Conservation (phyloP, 208 protist species). For the Phytomonas sp. region DNA sequence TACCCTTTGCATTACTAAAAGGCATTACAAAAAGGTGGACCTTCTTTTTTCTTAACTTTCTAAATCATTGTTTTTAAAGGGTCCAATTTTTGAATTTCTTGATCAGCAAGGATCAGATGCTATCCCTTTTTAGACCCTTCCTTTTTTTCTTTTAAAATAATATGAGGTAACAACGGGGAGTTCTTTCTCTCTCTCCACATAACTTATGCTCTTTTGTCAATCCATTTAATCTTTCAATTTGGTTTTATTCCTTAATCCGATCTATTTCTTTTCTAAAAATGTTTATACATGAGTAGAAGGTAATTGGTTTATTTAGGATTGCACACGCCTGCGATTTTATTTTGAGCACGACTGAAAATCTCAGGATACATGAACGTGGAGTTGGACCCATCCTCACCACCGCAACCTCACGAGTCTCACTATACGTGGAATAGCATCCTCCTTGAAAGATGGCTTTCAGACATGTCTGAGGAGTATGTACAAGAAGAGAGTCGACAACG, state of each 20-base stretch:
- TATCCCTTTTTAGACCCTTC: background rate
- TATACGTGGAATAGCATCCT: background rate
- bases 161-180: background rate
- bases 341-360: background rate
- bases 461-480: background rate
- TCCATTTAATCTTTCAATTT: background rate
- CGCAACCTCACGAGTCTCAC: background rate
- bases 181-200: background rate
- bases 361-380: background rate
- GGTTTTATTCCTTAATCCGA: background rate
- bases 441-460: background rate
- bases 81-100: background rate
- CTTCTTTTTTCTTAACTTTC: background rate
- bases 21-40: background rate
- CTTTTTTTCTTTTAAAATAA: background rate
- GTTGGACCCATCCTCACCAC: background rate
- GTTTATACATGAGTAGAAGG: constrained; percentile 13
- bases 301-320: background rate
- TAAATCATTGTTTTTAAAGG: background rate
- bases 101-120: background rate
- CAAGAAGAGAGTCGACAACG: background rate
- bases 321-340: background rate
- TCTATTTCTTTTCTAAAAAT: constrained; percentile 10
- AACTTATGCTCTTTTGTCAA: background rate
- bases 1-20: background rate